Evolutionary conservation across 306 rosid genomes (phyloP), one percentile per base, ranked within the genome.

Genomic region (Acacia melanoxylon): DNA sequence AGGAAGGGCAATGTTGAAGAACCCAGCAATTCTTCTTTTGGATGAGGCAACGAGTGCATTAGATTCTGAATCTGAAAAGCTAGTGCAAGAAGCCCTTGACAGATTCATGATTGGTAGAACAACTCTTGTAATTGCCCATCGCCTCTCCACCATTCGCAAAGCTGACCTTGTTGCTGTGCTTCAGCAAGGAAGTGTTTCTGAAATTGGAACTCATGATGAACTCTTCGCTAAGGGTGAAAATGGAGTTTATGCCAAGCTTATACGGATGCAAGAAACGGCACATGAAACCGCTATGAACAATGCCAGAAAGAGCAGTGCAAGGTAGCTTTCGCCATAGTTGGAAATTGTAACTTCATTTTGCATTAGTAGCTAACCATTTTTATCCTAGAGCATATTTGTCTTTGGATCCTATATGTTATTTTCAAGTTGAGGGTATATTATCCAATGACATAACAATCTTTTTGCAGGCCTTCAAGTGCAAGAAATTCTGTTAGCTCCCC

Each of bases 401-500:
- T 66, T 66, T 31, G 35, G 24, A 66, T 66, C 20, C 45, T 20
- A 3, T 4, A 75, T 22, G 65, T 20, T 44, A 12, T 20, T 76
- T 42, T 58, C 65, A 22, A 68, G 61, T 22, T 29, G 37, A 79
- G 37, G 13, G 46, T 59, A 37, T 12, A 58, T 73, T 16, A 11
- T 66, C 42, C 46, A 54, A 74, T 76, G 54, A 48, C 45, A 35
- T 62, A 56, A 59, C 33, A 49, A 41, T 86, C 54, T 44, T 49
- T 81, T 85, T 86, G 42, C 87, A 94, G 98, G 88, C 97, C 98
- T 74, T 94, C 98, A 52, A 94, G 97, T 87, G 98, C 98, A 27
- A 90, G 98, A 75, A 94, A 94, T 91, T 94, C 98, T 15, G 98
- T 94, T 31, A 94, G 98, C 92, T 94, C 98, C 10, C 98, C 98